Evolutionary conservation across 73 alveolate genomes (phyloP), one percentile per base, ranked within the genome.

Genomic region (Paramecium tetraurelia): DNA sequence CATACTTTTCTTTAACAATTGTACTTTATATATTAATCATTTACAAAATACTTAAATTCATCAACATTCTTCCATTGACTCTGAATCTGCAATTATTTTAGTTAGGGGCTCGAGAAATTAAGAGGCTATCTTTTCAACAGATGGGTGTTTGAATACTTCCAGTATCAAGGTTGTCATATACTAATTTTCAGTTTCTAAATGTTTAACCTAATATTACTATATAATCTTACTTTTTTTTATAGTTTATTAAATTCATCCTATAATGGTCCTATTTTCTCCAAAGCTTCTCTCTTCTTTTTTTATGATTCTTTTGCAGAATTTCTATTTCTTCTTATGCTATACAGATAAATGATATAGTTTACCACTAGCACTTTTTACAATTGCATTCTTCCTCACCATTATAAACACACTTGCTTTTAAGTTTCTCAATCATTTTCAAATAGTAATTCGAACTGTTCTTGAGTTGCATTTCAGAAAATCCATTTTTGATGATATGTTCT

Each of bases 281-380:
- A 70, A 7, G 94, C 94, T 22, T 89, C 94, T 71, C 92, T 89
- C 59, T 89, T 89, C 85, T 89, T 89, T 72, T 89, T 89, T 53
- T 89, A 46, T 16, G 94, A 89, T 53, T 89, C 94, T 53, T 89
- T 89, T 24, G 94, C 94, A 16, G 94, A 89, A 53, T 71, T 89
- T 46, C 94, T 89, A 59, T 89, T 89, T 71, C 94, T 89, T 89
- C 94, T 89, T 35, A 89, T 89, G 27, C 94, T 89, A 89, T 6
- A 4, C 5, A 53, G 58, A 36, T 11, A 44, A 14, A 29, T 41
- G 2, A 14, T 7, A 21, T 21, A 38, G 6, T 3, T 11, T 89
- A 89, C 94, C 94, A 89, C 72, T 89, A 27, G 16, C 94, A 89
- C 31, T 89, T 71, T 71, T 89, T 89, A 80, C 94, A 89, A 27